phyloP scores from a whole-genome alignment of 129 eudicot species.

The Helianthus tuberosus region DNA sequence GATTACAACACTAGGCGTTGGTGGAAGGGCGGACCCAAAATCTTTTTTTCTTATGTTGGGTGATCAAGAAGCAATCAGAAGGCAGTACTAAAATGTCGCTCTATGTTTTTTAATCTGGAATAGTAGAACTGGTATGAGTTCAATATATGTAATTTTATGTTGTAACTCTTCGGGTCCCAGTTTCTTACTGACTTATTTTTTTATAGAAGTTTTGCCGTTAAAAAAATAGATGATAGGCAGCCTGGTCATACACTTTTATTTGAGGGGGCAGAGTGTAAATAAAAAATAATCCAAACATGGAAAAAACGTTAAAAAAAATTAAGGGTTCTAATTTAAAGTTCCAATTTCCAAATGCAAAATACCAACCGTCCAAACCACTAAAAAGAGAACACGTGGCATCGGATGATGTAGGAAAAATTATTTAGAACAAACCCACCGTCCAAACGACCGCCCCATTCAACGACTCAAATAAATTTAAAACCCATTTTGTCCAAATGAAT shows the following conservation, averaged over 20 bases:
- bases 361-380: constrained; percentile 38
- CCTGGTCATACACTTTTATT: not conserved
- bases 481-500: not conserved
- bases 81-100: no score
- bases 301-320: constrained; percentile 10
- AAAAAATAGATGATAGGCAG: no score
- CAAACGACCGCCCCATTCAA: constrained; percentile 28
- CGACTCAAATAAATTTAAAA: constrained; percentile 1
- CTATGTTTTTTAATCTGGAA: no score
- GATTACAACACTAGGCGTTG: no score
- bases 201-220: no score
- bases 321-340: constrained; percentile 1
- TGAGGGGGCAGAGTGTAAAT: not conserved
- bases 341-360: constrained; percentile 17
- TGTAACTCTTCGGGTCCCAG: no score
- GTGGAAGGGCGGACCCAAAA: no score
- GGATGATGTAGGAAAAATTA: not conserved
- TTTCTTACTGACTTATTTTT: no score
- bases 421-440: constrained; percentile 21
- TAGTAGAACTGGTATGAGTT: no score
- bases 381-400: constrained; percentile 21
- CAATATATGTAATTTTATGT: no score
- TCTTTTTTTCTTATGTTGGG: no score
- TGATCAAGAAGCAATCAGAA: no score
- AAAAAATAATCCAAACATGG: not conserved